Evolutionary conservation across 192 early-diverging fungal genomes (phyloP), one percentile per base, ranked within the genome.

Genomic region (Backusella tuberculispora): DNA sequence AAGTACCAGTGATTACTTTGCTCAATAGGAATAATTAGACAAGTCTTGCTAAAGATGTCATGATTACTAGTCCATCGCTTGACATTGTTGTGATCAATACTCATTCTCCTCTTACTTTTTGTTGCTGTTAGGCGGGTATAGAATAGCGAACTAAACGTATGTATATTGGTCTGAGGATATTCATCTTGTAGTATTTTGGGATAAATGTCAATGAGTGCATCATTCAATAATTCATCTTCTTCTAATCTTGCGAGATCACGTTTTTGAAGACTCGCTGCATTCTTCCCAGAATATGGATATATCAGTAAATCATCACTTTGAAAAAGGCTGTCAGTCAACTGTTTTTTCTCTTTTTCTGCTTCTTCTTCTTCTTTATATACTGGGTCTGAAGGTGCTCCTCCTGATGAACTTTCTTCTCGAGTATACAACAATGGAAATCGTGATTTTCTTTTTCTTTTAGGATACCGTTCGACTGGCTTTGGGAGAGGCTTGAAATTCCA

Each of bases 1-100:
- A 69, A 47, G 24, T 69, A 69, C 68, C 68, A 69, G 45, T 69
- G 68, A n/a, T 47, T 44, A 8, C 44, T 10, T 13, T 69, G 44
- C 1, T 43, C 68, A 34, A 69, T 34, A 3, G 68, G 68, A 29
- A 69, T 34, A 29, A 69, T 45, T 10, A 69, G n/a, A 8, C 43
- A 45, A 29, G 43, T 17, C 68, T 69, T 69, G 24, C 24, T 26
- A 47, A 69, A 69, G 10, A 69, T 26, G 29, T 69, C 6, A 0
- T 46, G 4, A 14, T 46, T 34, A 45, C 15, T 43, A 13, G 68
- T 69, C 68, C 68, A 69, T 47, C 68, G 21, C 6, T 29, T 43
- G 15, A 69, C 44, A 6, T 44, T 47, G 15, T 69, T 24, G 45
- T 47, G 44, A 24, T 69, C 44, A 26, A 69, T 21, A 12, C 19